Evolutionary conservation across 2,329 filamentous ascomycete genomes (phyloP), one percentile per base, ranked within the genome.

Genomic region (Ceratocystis cubensis): DNA sequence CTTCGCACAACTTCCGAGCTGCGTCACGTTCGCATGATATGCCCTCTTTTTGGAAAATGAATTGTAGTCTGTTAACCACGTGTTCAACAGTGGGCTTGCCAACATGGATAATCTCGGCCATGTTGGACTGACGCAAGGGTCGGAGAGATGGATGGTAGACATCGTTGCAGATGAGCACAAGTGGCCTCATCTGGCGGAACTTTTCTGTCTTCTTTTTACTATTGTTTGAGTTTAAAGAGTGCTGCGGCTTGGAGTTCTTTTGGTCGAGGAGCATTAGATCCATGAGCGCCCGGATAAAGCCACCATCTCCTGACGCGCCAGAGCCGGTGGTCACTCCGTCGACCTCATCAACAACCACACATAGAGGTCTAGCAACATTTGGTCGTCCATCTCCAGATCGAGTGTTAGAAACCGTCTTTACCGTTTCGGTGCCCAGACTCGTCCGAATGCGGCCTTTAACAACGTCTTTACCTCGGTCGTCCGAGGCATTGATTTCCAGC

Each of bases 101-200:
- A 44, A 96, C 88, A 72, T 96, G 91, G 25, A 99, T 87, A 48
- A 97, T 86, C 74, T 99, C 94, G 0, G 93, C 94, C 63, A 94
- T 77, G 5, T 80, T 85, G 0, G 91, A 92, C 70, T 93, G 88
- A n/a, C 94, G 85, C 6, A 99, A 79, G 0, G 90, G 91, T 33
- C 91, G 84, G 50, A 99, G 81, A 22, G 92, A 89, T 3, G 93
- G 87, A 71, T 96, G 91, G 73, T 99, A 99, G 0, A 97, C 85
- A 74, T 99, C 95, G 72, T 99, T 99, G 78, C 94, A 99, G 71
- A 99, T 94, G 61, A 99, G 80, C 63, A 99, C 91, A 37, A 99
- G 79, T 0, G 94, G 94, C 59, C 94, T 83, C 76, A 96, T 83
- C 69, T 96, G 82, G 53, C 88, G 84, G 73, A 99, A 99, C 67